phyloP scores from a whole-genome alignment of 352 stramenopile species.

The Globisporangium sylvaticum region DNA sequence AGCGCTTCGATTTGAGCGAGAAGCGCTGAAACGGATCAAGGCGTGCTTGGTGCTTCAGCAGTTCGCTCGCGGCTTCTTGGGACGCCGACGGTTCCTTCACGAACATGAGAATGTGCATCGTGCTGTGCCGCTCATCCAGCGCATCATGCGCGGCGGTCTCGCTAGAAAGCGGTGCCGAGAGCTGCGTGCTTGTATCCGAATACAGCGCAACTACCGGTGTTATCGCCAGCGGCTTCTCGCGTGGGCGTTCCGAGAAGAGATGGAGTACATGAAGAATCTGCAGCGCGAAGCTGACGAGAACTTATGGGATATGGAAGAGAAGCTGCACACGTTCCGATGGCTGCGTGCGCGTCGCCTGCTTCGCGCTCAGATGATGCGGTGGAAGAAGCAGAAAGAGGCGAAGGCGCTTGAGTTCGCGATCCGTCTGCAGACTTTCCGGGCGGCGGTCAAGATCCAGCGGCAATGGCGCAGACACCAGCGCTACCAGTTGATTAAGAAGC shows the following conservation, averaged over 20 bases:
- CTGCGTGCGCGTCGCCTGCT: slow-evolving; percentile 48
- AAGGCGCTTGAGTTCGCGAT: slow-evolving; percentile 25
- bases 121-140: slow-evolving; percentile 54
- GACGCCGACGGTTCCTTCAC: slow-evolving; percentile 33
- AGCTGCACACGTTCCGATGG: slow-evolving; percentile 43
- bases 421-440: slow-evolving; percentile 42
- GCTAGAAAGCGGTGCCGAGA: slow-evolving; percentile 30
- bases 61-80: slow-evolving; percentile 53
- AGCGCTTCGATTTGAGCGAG: slow-evolving; percentile 31
- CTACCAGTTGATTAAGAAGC: slow-evolving; percentile 39
- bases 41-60: slow-evolving; percentile 41
- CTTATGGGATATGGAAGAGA: slow-evolving; percentile 36
- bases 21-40: slow-evolving; percentile 32
- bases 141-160: slow-evolving; percentile 42
- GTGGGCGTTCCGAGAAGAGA: slow-evolving; percentile 54
- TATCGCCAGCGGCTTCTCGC: slow-evolving; percentile 50
- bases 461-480: slow-evolving; percentile 48
- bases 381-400: slow-evolving; percentile 32
- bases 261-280: slow-evolving; percentile 43
- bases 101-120: slow-evolving; percentile 27
- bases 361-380: slow-evolving; percentile 35
- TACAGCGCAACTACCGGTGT: slow-evolving; percentile 57
- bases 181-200: slow-evolving; percentile 31
- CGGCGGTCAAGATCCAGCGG: slow-evolving; percentile 55
- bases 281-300: slow-evolving; percentile 45